Evolutionary conservation across 371 early-diverging fungal species (phyloP).

Genomic region (Lichtheimia ramosa): DNA sequence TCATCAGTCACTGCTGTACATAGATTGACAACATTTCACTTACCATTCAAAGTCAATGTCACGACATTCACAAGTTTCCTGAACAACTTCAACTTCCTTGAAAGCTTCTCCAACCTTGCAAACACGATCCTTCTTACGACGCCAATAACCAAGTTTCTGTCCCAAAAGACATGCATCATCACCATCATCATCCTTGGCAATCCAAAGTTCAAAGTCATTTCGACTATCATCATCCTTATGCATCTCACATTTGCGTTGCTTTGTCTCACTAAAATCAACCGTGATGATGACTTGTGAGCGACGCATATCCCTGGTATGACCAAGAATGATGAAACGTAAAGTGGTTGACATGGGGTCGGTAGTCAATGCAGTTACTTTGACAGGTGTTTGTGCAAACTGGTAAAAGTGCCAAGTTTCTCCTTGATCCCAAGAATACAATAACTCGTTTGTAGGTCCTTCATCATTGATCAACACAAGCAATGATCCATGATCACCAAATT

Average conservation of each 20-base stretch:
- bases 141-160: conserved; percentile 61
- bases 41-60: conserved; percentile 78
- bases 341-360: conserved; percentile 61
- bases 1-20: neutral
- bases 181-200: conserved; percentile 61
- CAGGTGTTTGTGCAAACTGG: conserved; percentile 41
- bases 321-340: conserved; percentile 58
- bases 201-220: conserved; percentile 82
- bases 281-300: conserved; percentile 37
- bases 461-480: conserved; percentile 71
- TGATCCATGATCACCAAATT: conserved; percentile 84
- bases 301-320: conserved; percentile 25
- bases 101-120: conserved; percentile 75
- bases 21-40: conserved; percentile 1
- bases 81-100: conserved; percentile 50
- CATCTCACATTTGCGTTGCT: conserved; percentile 48
- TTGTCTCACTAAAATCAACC: conserved; percentile 42
- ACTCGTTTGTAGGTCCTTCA: conserved; percentile 68
- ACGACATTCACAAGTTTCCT: conserved; percentile 67
- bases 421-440: conserved; percentile 66
- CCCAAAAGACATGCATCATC: conserved; percentile 48
- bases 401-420: conserved; percentile 68
- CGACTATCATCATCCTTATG: conserved; percentile 52
- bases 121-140: conserved; percentile 74
- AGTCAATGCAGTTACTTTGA: conserved; percentile 54